Evolutionary conservation across 371 early-diverging fungal genomes (phyloP), one percentile per base, ranked within the genome.

Genomic region (Parasitella parasitica): DNA sequence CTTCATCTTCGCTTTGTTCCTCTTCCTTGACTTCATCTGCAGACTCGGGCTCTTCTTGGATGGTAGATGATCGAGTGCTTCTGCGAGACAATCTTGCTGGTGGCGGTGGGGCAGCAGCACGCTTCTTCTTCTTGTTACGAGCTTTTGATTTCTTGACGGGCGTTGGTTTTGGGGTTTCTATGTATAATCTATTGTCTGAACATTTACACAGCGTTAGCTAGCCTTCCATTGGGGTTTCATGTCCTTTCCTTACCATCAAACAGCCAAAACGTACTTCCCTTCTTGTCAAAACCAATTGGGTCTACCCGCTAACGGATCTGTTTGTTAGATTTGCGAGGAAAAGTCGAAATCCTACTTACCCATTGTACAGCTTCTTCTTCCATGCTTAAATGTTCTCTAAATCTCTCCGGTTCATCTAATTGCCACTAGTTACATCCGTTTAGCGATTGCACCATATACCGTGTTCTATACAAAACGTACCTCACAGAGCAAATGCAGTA

Each of bases 181-280:
- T 73, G 58, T 88, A 91, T 2, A 91, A 67, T 48, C 91, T 76
- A 61, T 91, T 91, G 51, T 91, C 90, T 90, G 49, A 12, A 15
- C 12, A 56, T 18, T 34, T 32, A 8, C 11, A 8, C 32, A 32
- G 3, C 11, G 4, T 32, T 6, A 32, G 32, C 13, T 28, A 28
- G 27, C 30, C 1, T 18, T 34, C 7, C 9, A 49, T 8, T 20
- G 27, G 2, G 11, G 6, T n/a, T n/a, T 3, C 26, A 20, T 1
- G 12, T n/a, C 35, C 13, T 27, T 13, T 38, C 18, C 61, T 20
- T 78, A 89, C 89, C 91, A 78, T 91, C 91, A 76, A 91, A 91
- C 11, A 91, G 68, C 88, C 88, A 91, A 66, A 86, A 90, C n/a
- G 78, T 83, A 39, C 82, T 81, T 6, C 89, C 89, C 34, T 77